Conservation (phyloP, 2,329 filamentous ascomycete genomes). For the Hypoxylon rubiginosum region DNA sequence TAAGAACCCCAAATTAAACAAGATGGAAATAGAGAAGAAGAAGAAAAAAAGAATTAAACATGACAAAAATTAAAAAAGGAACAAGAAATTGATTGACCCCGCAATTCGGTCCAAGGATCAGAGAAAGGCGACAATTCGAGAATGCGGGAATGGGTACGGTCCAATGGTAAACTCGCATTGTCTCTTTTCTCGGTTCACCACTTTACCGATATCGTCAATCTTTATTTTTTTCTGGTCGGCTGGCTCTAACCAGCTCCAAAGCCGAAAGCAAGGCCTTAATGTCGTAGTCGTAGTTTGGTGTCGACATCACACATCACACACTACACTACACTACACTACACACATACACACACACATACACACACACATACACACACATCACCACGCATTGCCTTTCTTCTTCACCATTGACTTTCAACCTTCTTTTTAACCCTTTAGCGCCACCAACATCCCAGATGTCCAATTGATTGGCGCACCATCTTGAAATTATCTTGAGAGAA, state of each 20-base stretch:
- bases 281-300: constrained; percentile 22
- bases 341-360: too few species aligned
- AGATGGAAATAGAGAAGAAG: background rate
- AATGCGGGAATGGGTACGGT: constrained; percentile 36
- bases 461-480: constrained; percentile 40
- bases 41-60: constrained; percentile 3
- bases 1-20: background rate
- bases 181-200: constrained; percentile 45
- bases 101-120: constrained; percentile 44
- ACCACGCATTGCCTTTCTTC: constrained; percentile 6
- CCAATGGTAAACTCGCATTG: constrained; percentile 43
- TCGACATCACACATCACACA: constrained; percentile 28
- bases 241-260: constrained; percentile 27
- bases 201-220: constrained; percentile 49
- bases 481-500: constrained; percentile 13
- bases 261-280: constrained; percentile 12
- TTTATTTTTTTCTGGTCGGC: constrained; percentile 37
- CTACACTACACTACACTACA: too few species aligned
- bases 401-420: constrained; percentile 7
- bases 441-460: constrained; percentile 31
- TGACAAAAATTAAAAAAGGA: too few species aligned
- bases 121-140: constrained; percentile 42
- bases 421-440: constrained; percentile 33
- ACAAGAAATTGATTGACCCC: constrained; percentile 40
- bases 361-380: background rate